Conservation (phyloP, 2,329 filamentous ascomycete genomes). For the Penicillium hesseltinei region DNA sequence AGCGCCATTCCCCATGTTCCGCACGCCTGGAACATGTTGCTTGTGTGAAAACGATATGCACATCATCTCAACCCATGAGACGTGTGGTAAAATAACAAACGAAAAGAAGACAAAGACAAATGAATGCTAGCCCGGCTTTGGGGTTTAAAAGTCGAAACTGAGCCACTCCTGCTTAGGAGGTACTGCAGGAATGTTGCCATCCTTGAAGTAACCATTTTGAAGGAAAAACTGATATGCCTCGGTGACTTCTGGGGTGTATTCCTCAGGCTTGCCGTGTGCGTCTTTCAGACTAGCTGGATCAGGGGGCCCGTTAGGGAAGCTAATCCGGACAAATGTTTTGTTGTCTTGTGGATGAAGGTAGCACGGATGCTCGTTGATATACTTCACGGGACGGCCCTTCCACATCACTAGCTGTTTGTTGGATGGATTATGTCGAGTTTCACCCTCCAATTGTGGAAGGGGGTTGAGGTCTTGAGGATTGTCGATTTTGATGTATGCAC, state of each 20-base stretch:
- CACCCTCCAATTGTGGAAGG: conserved; percentile 38
- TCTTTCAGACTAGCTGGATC: conserved; percentile 44
- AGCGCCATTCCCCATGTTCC: conserved; percentile 2
- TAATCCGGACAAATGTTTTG: conserved; percentile 63
- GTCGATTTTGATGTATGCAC: conserved; percentile 28
- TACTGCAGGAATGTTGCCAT: conserved; percentile 70
- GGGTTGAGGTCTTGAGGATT: conserved; percentile 33
- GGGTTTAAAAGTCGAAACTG: conserved; percentile 64
- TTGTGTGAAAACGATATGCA: background rate
- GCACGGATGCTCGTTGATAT: conserved; percentile 53
- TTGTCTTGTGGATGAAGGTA: conserved; percentile 53
- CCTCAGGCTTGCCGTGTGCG: conserved; percentile 51
- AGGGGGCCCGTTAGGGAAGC: conserved; percentile 71
- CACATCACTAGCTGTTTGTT: conserved; percentile 53
- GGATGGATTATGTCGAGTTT: conserved; percentile 36
- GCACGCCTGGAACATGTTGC: background rate
- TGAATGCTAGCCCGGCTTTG: background rate
- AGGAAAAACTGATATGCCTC: conserved; percentile 64
- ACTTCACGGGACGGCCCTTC: conserved; percentile 63
- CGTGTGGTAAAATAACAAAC: background rate
- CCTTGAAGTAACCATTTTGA: conserved; percentile 65
- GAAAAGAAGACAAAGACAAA: background rate
- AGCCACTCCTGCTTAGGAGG: conserved; percentile 77
- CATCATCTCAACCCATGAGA: background rate
- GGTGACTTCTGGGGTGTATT: conserved; percentile 55